These are phyloP conservation scores for Wilhelminamyces savonicus DNA, from an alignment of 805 yeast species.

Conservation along the genomic window DNA sequence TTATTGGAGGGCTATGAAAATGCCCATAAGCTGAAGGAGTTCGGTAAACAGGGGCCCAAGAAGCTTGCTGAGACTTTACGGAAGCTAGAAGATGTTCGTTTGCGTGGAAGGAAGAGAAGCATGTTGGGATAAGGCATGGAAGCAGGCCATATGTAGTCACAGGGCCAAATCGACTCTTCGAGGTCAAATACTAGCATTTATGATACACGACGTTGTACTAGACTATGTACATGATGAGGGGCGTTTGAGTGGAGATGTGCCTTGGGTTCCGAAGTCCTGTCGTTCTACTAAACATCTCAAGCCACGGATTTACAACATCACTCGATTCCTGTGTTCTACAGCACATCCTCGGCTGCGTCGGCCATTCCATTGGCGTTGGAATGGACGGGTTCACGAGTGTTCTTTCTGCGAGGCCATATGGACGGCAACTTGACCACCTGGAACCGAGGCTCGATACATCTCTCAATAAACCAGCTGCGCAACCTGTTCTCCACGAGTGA, in stretches of 20 bases:
- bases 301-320: too few species aligned
- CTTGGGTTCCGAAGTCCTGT: too few species aligned
- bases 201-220: too few species aligned
- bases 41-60: constrained; percentile 28
- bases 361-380: too few species aligned
- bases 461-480: constrained; percentile 83
- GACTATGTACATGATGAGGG: too few species aligned
- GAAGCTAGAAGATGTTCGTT: constrained; percentile 75
- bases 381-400: constrained; percentile 28
- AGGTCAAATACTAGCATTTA: too few species aligned
- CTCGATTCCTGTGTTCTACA: too few species aligned
- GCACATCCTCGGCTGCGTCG: too few species aligned
- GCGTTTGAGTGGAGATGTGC: too few species aligned
- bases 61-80: constrained; percentile 47
- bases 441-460: constrained; percentile 91
- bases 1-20: constrained; percentile 61
- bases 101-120: constrained; percentile 92
- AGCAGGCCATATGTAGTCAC: too few species aligned
- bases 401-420: constrained; percentile 64
- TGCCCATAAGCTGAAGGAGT: constrained; percentile 25
- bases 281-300: too few species aligned
- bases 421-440: constrained; percentile 82
- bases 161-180: too few species aligned
- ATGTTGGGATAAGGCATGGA: constrained; percentile 88
- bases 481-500: constrained; percentile 76